Evolutionary conservation across 805 yeast species (phyloP), one percentile per base, ranked within the genome.

Genomic region (Yarrowia sp.): DNA sequence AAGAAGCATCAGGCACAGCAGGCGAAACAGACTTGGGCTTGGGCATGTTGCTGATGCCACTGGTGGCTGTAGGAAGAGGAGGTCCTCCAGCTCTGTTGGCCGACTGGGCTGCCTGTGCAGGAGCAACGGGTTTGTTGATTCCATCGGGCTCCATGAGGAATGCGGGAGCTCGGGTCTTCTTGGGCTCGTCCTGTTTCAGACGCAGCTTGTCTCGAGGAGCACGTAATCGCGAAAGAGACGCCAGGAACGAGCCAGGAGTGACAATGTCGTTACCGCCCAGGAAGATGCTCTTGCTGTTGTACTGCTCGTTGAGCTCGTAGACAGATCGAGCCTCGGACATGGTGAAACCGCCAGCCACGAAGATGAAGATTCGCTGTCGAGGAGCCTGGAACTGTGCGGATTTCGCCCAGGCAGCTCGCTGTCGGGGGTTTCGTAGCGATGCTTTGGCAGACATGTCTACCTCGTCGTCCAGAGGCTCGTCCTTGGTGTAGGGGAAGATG

Each of bases 291-390:
- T 86, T 88, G 74, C 89, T 86, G 16, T 73, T 73, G 69, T 86
- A 82, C 55, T 83, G 77, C 16, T 80, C 78, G 9, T 91, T 84
- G 58, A 92, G 82, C 71, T 91, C 94, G 73, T 90, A 88, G 4
- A 88, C 87, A 12, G 91, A 84, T 71, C 94, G 84, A 38, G 89
- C 80, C 77, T 95, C 99, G 2, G 93, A 85, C 72, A 89, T 86
- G 0, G 98, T 91, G 22, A 90, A 78, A 9, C 98, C 99, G 26
- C 99, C 99, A 1, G 97, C 89, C 36, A 92, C 84, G 75, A 87
- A 95, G 69, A 92, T 85, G 72, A 93, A 85, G 8, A 93, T 81
- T 63, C 95, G 81, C 75, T 91, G 97, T 58, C 82, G 80, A 2
- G 79, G 80, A 56, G 76, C 79, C 50, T 65, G 68, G 48, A 72